Percentiles rank a stretch among this genome's conserved stretches.
These are phyloP conservation scores for Bacterosira constricta DNA, from an alignment of 108 stramenopile species.

Conservation along the genomic window DNA sequence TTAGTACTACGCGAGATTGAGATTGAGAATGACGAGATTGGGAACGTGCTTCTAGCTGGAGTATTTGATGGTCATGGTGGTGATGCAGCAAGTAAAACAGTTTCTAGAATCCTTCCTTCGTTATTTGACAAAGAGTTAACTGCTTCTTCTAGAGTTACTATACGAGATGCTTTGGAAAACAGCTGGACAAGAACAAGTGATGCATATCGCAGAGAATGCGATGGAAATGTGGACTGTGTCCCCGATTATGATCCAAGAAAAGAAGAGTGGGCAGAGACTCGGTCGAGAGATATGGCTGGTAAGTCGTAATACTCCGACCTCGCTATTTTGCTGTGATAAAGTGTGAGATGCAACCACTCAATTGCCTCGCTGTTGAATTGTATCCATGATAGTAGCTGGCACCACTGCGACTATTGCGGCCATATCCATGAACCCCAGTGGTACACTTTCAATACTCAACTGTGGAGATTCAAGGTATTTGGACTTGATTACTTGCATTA, in stretches of 20 bases:
- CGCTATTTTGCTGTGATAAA: background rate
- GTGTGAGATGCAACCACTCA: no score
- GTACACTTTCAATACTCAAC: conserved; percentile 57
- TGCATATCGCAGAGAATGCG: conserved; percentile 57
- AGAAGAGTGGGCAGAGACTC: conserved; percentile 64
- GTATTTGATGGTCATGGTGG: conserved; percentile 85
- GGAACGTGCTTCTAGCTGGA: conserved; percentile 61
- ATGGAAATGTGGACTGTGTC: conserved; percentile 50
- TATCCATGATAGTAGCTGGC: conserved; percentile 54
- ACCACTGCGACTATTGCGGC: conserved; percentile 67
- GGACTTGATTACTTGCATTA: no score
- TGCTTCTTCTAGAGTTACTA: conserved; percentile 17
- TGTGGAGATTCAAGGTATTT: conserved; percentile 82
- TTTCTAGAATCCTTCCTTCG: conserved; percentile 52
- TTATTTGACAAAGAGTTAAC: conserved; percentile 52
- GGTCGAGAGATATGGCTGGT: conserved; percentile 48
- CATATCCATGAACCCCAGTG: conserved; percentile 46
- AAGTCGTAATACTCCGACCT: background rate
- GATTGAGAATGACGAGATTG: conserved; percentile 39
- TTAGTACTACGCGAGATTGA: conserved; percentile 68
- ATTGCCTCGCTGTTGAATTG: background rate
- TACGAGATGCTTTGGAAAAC: conserved; percentile 39
- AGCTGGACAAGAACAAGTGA: conserved; percentile 63
- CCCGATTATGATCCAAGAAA: conserved; percentile 73
- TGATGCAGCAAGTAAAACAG: conserved; percentile 55